Conservation (phyloP, 495 filamentous ascomycete species). For the Neurospora sublineolata region DNA sequence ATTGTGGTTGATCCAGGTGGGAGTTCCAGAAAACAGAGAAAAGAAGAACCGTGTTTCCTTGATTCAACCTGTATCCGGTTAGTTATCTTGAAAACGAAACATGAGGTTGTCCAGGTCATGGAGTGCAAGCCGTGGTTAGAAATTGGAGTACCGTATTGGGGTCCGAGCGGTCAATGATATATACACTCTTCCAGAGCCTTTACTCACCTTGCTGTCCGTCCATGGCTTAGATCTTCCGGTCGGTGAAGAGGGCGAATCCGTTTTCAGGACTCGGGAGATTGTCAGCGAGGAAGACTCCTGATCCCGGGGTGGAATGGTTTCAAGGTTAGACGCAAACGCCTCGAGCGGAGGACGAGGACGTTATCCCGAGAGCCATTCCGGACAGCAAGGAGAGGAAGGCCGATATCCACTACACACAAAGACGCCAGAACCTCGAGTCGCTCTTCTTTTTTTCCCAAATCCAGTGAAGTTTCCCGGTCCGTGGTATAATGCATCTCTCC, state of each 20-base stretch:
- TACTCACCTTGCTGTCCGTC: slow-evolving; percentile 42
- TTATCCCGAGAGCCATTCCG: slow-evolving; percentile 13
- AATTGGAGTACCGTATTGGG: slow-evolving; percentile 19
- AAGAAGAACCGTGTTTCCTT: not conserved
- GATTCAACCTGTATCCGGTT: slow-evolving; percentile 13
- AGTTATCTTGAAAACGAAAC: slow-evolving; percentile 11
- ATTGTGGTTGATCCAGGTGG: not conserved
- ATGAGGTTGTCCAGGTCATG: not conserved
- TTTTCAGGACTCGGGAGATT: slow-evolving; percentile 3
- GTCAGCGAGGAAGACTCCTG: slow-evolving; percentile 5
- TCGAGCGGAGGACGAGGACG: not conserved
- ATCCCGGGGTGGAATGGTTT: not conserved
- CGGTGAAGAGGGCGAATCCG: slow-evolving; percentile 9
- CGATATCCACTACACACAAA: slow-evolving; percentile 7
- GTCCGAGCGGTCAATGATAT: slow-evolving; percentile 29
- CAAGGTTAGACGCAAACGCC: slow-evolving; percentile 2
- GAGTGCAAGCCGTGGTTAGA: slow-evolving; percentile 3
- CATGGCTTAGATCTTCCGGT: slow-evolving; percentile 21
- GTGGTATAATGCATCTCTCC: slow-evolving; percentile 17
- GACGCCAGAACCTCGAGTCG: slow-evolving; percentile 4
- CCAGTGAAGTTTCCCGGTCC: slow-evolving; percentile 11
- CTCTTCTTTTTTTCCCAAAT: slow-evolving; percentile 7
- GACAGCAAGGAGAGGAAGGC: slow-evolving; percentile 21
- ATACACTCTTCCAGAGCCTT: slow-evolving; percentile 28
- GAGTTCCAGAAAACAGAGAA: not conserved